Conservation (phyloP, 805 yeast species). For the Maudiozyma turicensis region DNA sequence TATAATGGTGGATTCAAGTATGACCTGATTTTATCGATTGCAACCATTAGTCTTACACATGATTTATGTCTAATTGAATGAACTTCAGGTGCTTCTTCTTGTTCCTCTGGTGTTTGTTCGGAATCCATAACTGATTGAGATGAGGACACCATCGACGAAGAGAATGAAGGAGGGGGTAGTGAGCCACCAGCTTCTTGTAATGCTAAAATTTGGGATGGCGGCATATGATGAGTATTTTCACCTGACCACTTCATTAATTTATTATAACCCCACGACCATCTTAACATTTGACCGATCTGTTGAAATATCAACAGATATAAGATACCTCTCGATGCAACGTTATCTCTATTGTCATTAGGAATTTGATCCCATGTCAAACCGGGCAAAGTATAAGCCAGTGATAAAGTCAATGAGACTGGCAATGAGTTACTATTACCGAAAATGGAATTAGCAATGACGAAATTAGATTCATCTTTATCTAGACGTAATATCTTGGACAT, state of each 20-base stretch:
- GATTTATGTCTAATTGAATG: constrained; percentile 9
- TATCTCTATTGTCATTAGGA: constrained; percentile 53
- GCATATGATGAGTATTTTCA: constrained; percentile 24
- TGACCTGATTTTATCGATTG: constrained; percentile 23
- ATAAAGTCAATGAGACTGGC: constrained; percentile 83
- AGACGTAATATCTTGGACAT: constrained; percentile 46
- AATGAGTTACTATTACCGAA: constrained; percentile 93
- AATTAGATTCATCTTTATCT: constrained; percentile 71
- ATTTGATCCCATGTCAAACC: constrained; percentile 68
- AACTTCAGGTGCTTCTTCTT: background rate
- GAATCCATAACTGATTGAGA: background rate
- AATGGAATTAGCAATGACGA: constrained; percentile 93
- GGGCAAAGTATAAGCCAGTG: constrained; percentile 68
- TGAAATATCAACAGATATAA: constrained; percentile 66
- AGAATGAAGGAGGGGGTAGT: background rate
- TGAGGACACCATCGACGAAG: background rate
- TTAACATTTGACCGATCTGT: constrained; percentile 70
- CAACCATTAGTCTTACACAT: constrained; percentile 4
- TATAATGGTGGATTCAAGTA: constrained; percentile 78
- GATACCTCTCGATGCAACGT: constrained; percentile 70
- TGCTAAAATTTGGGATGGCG: constrained; percentile 21
- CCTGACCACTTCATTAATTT: constrained; percentile 45
- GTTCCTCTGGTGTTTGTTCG: background rate
- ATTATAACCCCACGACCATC: constrained; percentile 87
- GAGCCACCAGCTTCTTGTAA: constrained; percentile 7